phyloP scores from a whole-genome alignment of 164 flowering plant species.

The Paratinospora sagittata region DNA sequence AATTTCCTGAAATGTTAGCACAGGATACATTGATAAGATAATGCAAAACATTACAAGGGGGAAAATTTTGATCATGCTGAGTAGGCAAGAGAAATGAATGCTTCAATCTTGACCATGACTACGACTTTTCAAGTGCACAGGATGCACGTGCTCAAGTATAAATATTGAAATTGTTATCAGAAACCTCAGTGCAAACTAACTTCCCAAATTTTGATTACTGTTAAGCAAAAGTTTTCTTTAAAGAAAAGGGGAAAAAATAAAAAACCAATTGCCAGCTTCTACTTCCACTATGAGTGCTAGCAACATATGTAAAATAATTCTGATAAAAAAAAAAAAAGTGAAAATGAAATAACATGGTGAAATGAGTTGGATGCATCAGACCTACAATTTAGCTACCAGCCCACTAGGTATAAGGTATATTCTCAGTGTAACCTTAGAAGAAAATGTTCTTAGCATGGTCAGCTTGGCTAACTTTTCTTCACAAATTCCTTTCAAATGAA shows the following conservation, averaged over 20 bases:
- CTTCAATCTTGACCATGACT: neutral
- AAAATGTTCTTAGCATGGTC: conserved; percentile 5
- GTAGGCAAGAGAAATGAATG: too few relatives aligned
- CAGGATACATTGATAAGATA: neutral
- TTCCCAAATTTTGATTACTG: too few relatives aligned
- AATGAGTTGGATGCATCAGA: neutral
- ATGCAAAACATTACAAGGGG: neutral
- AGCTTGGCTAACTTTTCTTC: neutral
- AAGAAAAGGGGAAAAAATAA: too few relatives aligned
- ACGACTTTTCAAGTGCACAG: neutral
- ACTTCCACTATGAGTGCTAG: neutral
- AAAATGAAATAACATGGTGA: neutral
- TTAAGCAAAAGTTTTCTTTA: too few relatives aligned
- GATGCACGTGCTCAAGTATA: neutral
- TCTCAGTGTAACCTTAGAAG: neutral
- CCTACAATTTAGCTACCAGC: neutral
- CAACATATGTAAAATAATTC: neutral
- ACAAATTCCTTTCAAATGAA: neutral
- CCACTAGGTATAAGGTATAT: neutral
- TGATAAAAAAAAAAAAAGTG: too few relatives aligned
- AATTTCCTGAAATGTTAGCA: conserved; percentile 59
- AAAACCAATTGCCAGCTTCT: neutral
- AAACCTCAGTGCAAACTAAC: neutral
- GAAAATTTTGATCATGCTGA: neutral
- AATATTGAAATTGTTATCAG: neutral